Base-by-base conservation (phyloP, 768 basidiomycete species). In the Amanita exitialis region DNA sequence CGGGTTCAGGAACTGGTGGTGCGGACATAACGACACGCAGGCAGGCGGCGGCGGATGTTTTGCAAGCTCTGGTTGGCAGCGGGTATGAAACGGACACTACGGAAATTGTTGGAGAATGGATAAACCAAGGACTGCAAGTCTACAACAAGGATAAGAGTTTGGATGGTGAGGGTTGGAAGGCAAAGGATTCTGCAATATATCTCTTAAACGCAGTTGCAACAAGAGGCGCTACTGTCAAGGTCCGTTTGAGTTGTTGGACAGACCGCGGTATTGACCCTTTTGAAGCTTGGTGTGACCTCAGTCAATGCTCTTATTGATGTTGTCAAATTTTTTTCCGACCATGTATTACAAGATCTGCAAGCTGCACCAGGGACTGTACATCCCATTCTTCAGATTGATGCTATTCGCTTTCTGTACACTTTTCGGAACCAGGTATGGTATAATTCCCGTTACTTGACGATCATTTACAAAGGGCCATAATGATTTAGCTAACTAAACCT, bases 1-100 rank as follows among this genome's bases (percentile, higher is more conserved):
- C 60, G 56, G 78, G 78, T 23, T 68, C 78, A 20, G 45, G 36
- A 10, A 18, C 44, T 13, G 44, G 20, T 49, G 28, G 34, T 44
- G 50, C 42, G 15, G 94, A 94, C 59, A 77, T 79, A 25, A 81
- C 87, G 38, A 98, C 94, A 0, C 80, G 93, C 27, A 74, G 95
- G 36, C 91, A 96, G 59, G 88, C 95, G 2, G 95, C 93, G 0
- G 92, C 88, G 0, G 95, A 99, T 59, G 90, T 98, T n/a, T 78
- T 96, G 2, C 88, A 92, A 51, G 90, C 94, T 0, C 73, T 99
- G 3, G 90, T 96, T 15, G 71, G 79, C 8, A 80, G 79, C 53
- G 83, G 91, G 35, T 83, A 82, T 56, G 94, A 96, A 61, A 64
- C 75, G 1, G 87, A 90, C 57, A 79, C 92, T n/a, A 98, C 95